phyloP scores from a whole-genome alignment of 306 rosid species.

The Dryas drummondii region DNA sequence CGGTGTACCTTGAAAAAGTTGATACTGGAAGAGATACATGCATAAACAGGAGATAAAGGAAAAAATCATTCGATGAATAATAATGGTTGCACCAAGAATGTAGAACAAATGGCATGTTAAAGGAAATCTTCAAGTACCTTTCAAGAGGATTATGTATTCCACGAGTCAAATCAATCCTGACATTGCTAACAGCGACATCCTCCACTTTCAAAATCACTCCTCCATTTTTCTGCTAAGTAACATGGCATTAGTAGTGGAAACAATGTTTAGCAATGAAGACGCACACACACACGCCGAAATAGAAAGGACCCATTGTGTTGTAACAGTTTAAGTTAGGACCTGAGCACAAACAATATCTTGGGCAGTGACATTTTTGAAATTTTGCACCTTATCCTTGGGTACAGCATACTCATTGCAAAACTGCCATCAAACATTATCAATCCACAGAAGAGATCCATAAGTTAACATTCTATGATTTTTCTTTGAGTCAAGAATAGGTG shows the following conservation, averaged over 20 bases:
- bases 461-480: not conserved
- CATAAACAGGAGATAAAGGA: constrained; percentile 16
- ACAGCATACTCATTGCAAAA: constrained; percentile 95
- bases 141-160: constrained; percentile 85
- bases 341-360: constrained; percentile 93
- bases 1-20: constrained; percentile 78
- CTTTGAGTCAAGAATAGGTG: not conserved
- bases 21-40: constrained; percentile 62
- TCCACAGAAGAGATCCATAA: not conserved
- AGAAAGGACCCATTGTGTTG: not conserved
- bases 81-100: not conserved
- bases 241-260: constrained; percentile 8
- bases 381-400: constrained; percentile 72
- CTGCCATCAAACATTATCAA: constrained; percentile 40
- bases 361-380: constrained; percentile 79
- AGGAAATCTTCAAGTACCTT: constrained; percentile 49
- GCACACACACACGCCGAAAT: constrained; percentile 5
- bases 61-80: constrained; percentile 8
- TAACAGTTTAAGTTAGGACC: constrained; percentile 38
- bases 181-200: constrained; percentile 74
- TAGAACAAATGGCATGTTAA: constrained; percentile 20
- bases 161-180: constrained; percentile 92
- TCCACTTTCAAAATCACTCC: constrained; percentile 72
- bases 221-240: constrained; percentile 64
- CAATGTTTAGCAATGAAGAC: constrained; percentile 20